Evolutionary conservation across 2,329 filamentous ascomycete genomes (phyloP).

Genomic region (Graphilbum sp.): DNA sequence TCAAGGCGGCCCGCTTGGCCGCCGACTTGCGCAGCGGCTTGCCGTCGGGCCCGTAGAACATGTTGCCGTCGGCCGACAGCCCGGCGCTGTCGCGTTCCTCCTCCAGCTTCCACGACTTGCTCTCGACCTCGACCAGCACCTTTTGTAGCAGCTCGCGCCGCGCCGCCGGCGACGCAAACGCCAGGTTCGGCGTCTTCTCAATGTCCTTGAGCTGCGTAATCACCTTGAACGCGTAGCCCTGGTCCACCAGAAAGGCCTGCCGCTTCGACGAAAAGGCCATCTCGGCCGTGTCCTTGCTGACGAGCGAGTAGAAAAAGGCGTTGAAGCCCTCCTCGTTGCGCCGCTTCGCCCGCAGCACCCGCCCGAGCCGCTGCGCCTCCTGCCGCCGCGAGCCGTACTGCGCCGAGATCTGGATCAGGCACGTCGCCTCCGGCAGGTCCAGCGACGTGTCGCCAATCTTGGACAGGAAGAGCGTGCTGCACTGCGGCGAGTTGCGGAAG

Average conservation of each 20-base stretch:
- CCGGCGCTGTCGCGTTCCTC: constrained; percentile 12
- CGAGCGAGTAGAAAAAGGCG: constrained; percentile 95
- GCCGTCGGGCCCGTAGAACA: constrained; percentile 14
- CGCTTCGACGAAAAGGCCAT: constrained; percentile 97
- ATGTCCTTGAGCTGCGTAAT: constrained; percentile 92
- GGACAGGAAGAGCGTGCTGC: constrained; percentile 88
- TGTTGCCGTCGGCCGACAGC: constrained; percentile 16
- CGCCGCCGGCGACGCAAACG: constrained; percentile 63
- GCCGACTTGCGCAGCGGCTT: constrained; percentile 7
- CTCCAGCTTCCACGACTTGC: constrained; percentile 10
- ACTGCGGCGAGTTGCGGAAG: constrained; percentile 79
- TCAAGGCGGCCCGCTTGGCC: constrained; percentile 8
- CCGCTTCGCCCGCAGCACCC: constrained; percentile 86
- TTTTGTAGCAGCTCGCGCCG: constrained; percentile 76
- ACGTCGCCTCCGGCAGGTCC: constrained; percentile 89
- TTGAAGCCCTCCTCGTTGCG: constrained; percentile 98
- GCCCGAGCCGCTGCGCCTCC: constrained; percentile 83
- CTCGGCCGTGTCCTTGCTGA: constrained; percentile 92
- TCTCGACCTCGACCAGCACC: constrained; percentile 63
- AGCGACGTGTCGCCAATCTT: constrained; percentile 99
- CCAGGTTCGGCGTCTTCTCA: constrained; percentile 64
- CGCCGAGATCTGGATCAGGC: constrained; percentile 90
- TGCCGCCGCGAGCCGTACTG: constrained; percentile 95
- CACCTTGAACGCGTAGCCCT: constrained; percentile 97
- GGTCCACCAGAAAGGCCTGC: constrained; percentile 92